Conservation (phyloP, 2,329 filamentous ascomycete genomes). For the Diaporthe citriasiana region DNA sequence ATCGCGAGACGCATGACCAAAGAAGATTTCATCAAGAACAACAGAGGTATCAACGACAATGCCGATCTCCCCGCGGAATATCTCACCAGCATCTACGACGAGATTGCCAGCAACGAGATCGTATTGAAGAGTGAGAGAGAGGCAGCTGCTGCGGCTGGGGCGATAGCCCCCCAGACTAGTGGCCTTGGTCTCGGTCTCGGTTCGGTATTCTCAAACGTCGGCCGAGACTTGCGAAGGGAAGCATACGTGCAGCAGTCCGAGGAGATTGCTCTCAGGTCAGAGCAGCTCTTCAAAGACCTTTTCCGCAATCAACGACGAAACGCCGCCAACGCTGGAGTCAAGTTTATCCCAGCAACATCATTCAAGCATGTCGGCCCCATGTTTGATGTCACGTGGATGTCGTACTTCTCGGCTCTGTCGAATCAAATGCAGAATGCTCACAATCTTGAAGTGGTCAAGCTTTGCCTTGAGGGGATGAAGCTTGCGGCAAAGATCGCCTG, state of each 20-base stretch:
- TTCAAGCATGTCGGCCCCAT: conserved; percentile 96
- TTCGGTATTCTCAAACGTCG: conserved; percentile 91
- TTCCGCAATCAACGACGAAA: conserved; percentile 91
- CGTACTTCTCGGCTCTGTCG: conserved; percentile 93
- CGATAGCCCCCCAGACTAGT: conserved; percentile 69
- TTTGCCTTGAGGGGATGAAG: conserved; percentile 96
- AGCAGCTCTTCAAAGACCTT: conserved; percentile 93
- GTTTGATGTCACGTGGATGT: conserved; percentile 99
- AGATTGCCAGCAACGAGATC: conserved; percentile 92
- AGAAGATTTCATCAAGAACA: conserved; percentile 99
- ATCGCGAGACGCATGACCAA: conserved; percentile 90
- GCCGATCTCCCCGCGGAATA: conserved; percentile 95
- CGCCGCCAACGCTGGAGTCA: conserved; percentile 75
- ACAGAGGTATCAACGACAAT: conserved; percentile 97
- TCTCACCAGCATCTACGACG: conserved; percentile 88
- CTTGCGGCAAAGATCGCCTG: conserved; percentile 94
- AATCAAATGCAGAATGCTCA: conserved; percentile 94
- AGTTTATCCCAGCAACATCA: conserved; percentile 93
- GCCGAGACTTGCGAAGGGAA: conserved; percentile 91
- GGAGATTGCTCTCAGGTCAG: conserved; percentile 81
- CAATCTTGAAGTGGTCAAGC: conserved; percentile 90
- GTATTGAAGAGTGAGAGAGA: conserved; percentile 94
- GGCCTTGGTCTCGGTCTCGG: conserved; percentile 87
- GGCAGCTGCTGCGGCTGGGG: conserved; percentile 84
- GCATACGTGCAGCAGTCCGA: conserved; percentile 96